Conservation (phyloP, 208 protist species). For the Trypanosoma melophagium region DNA sequence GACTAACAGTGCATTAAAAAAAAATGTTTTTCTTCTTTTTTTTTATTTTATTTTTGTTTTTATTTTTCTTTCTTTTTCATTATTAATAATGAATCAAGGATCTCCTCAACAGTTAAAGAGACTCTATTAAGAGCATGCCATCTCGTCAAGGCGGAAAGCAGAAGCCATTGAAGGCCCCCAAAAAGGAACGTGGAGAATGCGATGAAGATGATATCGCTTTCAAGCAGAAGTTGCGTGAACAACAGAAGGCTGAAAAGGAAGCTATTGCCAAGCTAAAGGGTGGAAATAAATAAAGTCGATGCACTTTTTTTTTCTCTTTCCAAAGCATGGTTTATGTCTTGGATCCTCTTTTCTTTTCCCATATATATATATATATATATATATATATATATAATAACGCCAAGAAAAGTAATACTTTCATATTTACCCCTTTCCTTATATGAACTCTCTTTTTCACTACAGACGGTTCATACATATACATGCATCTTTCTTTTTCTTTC, state of each 20-base stretch:
- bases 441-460: too few species aligned
- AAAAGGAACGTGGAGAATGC: conserved; percentile 68
- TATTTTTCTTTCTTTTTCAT: conserved; percentile 13
- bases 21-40: conserved; percentile 4
- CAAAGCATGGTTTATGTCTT: background rate
- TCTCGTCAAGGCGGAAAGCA: conserved; percentile 88
- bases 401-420: too few species aligned
- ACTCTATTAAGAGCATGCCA: conserved; percentile 39
- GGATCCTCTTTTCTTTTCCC: background rate
- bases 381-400: too few species aligned
- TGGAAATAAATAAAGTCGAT: conserved; percentile 34
- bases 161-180: conserved; percentile 88
- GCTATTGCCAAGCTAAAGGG: conserved; percentile 86
- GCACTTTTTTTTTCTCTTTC: background rate
- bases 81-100: background rate
- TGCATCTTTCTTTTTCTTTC: too few species aligned
- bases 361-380: background rate
- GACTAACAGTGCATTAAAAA: background rate
- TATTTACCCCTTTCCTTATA: too few species aligned
- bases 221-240: conserved; percentile 76
- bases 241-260: conserved; percentile 89
- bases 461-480: too few species aligned
- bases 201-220: conserved; percentile 78
- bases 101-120: background rate
- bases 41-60: conserved; percentile 9